Base-by-base conservation (phyloP, 345 rosid species). In the Lagerstroemia speciosa region DNA sequence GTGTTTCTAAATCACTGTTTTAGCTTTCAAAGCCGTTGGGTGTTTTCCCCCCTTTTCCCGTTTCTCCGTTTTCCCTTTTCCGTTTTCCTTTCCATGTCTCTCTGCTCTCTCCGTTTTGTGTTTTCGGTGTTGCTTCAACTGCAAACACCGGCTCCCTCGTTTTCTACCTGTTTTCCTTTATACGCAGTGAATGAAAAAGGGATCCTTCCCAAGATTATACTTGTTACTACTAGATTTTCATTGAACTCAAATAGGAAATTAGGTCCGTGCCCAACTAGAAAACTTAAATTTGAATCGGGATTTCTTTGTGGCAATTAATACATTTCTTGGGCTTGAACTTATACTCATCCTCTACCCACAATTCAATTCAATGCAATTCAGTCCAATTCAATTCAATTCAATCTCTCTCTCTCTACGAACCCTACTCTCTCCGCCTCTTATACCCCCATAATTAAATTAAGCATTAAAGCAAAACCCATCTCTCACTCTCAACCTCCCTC, bases 401-500 rank as follows among this genome's bases (percentile, higher is more conserved):
- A 41, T 41, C 16, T 14, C 46, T 77, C 75, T 53, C 71, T 65
- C 69, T 61, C 62, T 32, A 41, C 46, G 14, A 41, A 9, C 33
- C 48, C 65, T 74, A 48, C 72, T 58, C 81, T 75, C 79, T 75
- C 61, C 86, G 29, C 63, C 63, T 58, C 85, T 73, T 82, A 84
- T 80, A 41, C 81, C 75, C 78, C 83, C 86, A 65, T 78, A 81
- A 88, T 91, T 91, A 69, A 85, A 76, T 80, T 80, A 82, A 79
- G 85, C 86, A 83, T 90, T 87, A 81, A 86, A 79, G 76, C 78
- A 60, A 72, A 80, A 62, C 84, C 78, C 86, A 70, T 77, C 80
- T 78, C 82, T 64, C 60, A 53, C 71, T 41, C 61, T 57, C 71
- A 41, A 41, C 46, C 46, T 41, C 46, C 14, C 40, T 48, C 70